Conservation (phyloP, 2,329 filamentous ascomycete species). For the Aspergillus fumigatus region DNA sequence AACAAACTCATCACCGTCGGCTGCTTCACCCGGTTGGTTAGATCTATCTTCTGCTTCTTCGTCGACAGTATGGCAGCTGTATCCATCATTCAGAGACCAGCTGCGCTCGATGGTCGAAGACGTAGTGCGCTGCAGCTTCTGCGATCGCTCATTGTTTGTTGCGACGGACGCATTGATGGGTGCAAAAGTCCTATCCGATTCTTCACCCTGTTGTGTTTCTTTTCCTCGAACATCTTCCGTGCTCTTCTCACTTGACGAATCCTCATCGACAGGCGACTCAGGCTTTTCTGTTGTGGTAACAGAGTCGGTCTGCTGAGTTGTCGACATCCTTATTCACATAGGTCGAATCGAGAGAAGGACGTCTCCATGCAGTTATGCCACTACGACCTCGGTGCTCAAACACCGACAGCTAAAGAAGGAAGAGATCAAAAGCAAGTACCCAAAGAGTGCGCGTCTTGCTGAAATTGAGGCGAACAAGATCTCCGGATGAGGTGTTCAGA, state of each 20-base stretch:
- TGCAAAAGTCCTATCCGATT: slow-evolving; percentile 13
- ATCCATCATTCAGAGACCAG: slow-evolving; percentile 36
- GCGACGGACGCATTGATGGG: slow-evolving; percentile 17
- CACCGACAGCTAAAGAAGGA: background rate
- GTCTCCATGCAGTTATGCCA: background rate
- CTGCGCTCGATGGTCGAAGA: slow-evolving; percentile 29
- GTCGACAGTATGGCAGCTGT: slow-evolving; percentile 22
- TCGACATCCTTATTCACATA: slow-evolving; percentile 6
- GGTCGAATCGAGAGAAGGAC: background rate
- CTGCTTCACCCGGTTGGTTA: slow-evolving; percentile 15
- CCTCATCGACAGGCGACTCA: slow-evolving; percentile 4
- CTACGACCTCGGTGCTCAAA: background rate
- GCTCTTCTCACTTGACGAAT: slow-evolving; percentile 7
- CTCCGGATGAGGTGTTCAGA: background rate
- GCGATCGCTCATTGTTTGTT: slow-evolving; percentile 16
- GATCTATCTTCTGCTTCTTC: slow-evolving; percentile 18
- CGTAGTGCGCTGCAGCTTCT: slow-evolving; percentile 17
- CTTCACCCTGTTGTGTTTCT: slow-evolving; percentile 6
- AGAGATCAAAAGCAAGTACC: background rate
- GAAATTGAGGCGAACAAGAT: background rate
- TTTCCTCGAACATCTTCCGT: slow-evolving; percentile 2
- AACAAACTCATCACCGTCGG: slow-evolving; percentile 47
- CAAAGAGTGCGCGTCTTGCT: background rate
- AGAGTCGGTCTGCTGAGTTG: slow-evolving; percentile 2
- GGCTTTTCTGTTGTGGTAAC: slow-evolving; percentile 1